phyloP scores from a whole-genome alignment of 495 filamentous ascomycete species.

The Umbilicaria muhlenbergii region DNA sequence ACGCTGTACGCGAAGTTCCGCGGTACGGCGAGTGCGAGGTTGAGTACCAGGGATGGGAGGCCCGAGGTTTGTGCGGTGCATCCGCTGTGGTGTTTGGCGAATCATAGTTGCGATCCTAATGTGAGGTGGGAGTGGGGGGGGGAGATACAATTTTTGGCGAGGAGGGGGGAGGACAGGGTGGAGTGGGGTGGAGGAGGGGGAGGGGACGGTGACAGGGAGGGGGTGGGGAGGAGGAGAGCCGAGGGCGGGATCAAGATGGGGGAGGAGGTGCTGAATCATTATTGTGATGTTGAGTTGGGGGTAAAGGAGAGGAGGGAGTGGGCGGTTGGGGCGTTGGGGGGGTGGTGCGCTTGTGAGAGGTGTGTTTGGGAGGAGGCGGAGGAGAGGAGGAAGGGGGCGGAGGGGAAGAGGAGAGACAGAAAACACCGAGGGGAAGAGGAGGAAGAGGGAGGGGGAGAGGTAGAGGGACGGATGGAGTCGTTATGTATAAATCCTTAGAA shows the following conservation, averaged over 20 bases:
- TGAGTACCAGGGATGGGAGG: slow-evolving; percentile 52
- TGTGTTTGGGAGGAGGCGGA: slow-evolving; percentile 42
- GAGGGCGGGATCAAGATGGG: slow-evolving; percentile 51
- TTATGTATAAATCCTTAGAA: too few species aligned
- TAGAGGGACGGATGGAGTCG: too few species aligned
- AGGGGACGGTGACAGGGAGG: slow-evolving; percentile 23
- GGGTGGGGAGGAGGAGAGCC: slow-evolving; percentile 20
- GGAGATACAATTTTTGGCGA: slow-evolving; percentile 51
- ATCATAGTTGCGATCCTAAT: slow-evolving; percentile 90
- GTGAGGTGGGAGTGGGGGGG: slow-evolving; percentile 90
- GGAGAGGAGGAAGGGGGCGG: neutral
- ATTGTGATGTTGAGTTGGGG: slow-evolving; percentile 71
- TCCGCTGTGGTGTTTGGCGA: slow-evolving; percentile 65
- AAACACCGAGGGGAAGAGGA: too few species aligned
- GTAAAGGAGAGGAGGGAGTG: slow-evolving; percentile 77
- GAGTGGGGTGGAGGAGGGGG: slow-evolving; percentile 21
- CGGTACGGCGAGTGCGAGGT: slow-evolving; percentile 72
- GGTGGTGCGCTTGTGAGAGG: slow-evolving; percentile 66
- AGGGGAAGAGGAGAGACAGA: too few species aligned
- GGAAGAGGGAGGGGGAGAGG: neutral
- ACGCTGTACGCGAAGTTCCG: slow-evolving; percentile 88
- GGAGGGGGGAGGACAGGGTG: slow-evolving; percentile 26
- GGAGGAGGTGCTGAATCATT: slow-evolving; percentile 82
- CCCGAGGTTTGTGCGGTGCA: slow-evolving; percentile 72
- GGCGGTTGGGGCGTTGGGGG: slow-evolving; percentile 72